phyloP scores from a whole-genome alignment of 2,329 filamentous ascomycete species.

The Tetracladium maxilliforme region DNA sequence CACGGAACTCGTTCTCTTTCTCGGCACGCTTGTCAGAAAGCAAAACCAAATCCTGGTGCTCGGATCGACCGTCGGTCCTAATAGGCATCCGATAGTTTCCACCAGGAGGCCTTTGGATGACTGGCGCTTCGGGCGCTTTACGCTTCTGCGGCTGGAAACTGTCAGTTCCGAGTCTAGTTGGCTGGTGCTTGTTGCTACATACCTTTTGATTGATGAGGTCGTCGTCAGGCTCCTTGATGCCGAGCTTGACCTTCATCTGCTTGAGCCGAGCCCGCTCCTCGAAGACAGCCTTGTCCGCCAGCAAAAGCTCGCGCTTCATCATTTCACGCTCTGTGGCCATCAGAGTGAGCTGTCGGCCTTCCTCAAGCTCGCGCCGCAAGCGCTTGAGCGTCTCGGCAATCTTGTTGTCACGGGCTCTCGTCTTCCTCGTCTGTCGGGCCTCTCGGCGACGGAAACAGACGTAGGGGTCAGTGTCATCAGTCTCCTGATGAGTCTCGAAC shows the following conservation, averaged over 20 bases:
- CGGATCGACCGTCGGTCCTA: constrained; percentile 52
- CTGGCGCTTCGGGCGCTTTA: constrained; percentile 41
- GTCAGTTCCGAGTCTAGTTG: constrained; percentile 21
- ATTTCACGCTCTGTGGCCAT: constrained; percentile 69
- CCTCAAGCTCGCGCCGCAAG: constrained; percentile 79
- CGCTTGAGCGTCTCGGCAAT: constrained; percentile 90
- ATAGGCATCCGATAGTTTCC: constrained; percentile 55
- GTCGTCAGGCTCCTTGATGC: constrained; percentile 86
- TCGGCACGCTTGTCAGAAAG: constrained; percentile 67
- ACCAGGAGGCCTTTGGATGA: constrained; percentile 44
- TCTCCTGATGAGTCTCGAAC: constrained; percentile 88
- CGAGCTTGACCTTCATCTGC: constrained; percentile 74
- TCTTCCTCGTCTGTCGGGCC: constrained; percentile 88
- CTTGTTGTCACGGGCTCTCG: constrained; percentile 82
- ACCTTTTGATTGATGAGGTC: constrained; percentile 92
- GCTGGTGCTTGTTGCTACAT: constrained; percentile 21
- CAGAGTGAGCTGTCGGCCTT: constrained; percentile 66
- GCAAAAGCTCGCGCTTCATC: constrained; percentile 62
- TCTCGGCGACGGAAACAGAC: constrained; percentile 95
- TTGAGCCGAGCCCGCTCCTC: constrained; percentile 71
- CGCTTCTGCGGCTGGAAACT: constrained; percentile 52
- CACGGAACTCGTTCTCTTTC: constrained; percentile 66
- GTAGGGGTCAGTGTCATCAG: constrained; percentile 91
- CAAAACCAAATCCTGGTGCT: constrained; percentile 66
- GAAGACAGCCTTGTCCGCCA: constrained; percentile 64